A percentile compares a stretch with the other conserved stretches of the same genome.
Evolutionary conservation across 2,329 filamentous ascomycete genomes (phyloP).

Genomic region (Pseudocercospora crystallina): DNA sequence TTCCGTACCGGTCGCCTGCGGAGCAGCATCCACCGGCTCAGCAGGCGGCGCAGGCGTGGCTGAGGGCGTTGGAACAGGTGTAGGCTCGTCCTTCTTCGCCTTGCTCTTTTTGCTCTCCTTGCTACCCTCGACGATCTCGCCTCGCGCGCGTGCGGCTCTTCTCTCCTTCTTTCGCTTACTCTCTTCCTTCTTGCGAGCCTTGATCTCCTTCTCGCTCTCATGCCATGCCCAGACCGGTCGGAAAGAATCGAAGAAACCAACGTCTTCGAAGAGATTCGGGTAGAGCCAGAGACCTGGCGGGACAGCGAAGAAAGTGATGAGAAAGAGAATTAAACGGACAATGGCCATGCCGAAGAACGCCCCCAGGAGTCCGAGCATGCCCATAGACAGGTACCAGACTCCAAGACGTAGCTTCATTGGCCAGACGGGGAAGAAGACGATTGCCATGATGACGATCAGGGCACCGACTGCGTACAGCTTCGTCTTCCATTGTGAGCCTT

Average conservation of each 20-base stretch:
- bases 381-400: conserved; percentile 97
- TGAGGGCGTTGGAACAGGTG: not conserved
- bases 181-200: conserved; percentile 40
- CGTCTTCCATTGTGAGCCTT: conserved; percentile 89
- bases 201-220: conserved; percentile 46
- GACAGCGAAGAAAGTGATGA: conserved; percentile 80
- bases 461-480: conserved; percentile 87
- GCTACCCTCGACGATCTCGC: conserved; percentile 17
- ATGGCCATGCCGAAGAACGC: conserved; percentile 98
- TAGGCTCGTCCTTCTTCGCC: conserved; percentile 11
- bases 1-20: conserved; percentile 27
- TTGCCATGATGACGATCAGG: conserved; percentile 76
- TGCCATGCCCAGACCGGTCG: conserved; percentile 97
- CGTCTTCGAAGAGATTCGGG: conserved; percentile 96
- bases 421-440: conserved; percentile 96
- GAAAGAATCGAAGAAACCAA: conserved; percentile 97
- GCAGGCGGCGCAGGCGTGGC: conserved; percentile 10
- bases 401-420: conserved; percentile 85
- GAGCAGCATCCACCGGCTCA: conserved; percentile 10
- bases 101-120: conserved; percentile 22
- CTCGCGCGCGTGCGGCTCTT: conserved; percentile 31
- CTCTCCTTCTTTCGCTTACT: conserved; percentile 33
- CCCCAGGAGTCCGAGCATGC: conserved; percentile 82
- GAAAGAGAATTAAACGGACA: conserved; percentile 91
- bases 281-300: conserved; percentile 96